phyloP scores from a whole-genome alignment of 1,284 basidiomycete genomes.

The Termitomyces sp. region DNA sequence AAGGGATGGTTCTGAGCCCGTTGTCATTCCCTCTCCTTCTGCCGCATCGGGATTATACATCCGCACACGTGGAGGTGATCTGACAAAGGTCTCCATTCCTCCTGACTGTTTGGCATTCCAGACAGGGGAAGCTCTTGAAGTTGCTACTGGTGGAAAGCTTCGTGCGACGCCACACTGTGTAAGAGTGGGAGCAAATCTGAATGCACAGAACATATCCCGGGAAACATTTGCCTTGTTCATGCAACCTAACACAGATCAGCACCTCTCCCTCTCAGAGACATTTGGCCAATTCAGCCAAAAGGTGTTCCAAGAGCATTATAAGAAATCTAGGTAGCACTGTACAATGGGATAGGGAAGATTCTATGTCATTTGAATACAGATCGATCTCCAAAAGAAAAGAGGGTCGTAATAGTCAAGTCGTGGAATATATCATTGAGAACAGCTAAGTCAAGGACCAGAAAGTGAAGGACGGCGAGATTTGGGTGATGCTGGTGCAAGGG shows the following conservation, averaged over 20 bases:
- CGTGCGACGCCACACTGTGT: conserved; percentile 92
- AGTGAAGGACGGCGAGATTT: conserved; percentile 37
- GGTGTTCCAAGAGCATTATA: conserved; percentile 79
- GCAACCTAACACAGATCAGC: conserved; percentile 82
- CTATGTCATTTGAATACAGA: conserved; percentile 16
- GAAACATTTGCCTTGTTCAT: conserved; percentile 90
- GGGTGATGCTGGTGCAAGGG: conserved; percentile 37
- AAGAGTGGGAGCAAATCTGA: conserved; percentile 49
- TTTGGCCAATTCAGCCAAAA: conserved; percentile 88
- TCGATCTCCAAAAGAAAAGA: conserved; percentile 1
- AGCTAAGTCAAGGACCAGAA: conserved; percentile 6
- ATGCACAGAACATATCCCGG: conserved; percentile 55
- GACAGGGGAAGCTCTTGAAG: conserved; percentile 87
- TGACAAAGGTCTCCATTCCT: conserved; percentile 83
- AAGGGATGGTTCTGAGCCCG: conserved; percentile 34
- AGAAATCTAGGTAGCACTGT: conserved; percentile 23
- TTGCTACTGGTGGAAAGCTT: conserved; percentile 73
- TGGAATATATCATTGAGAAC: neutral
- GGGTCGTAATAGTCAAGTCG: neutral
- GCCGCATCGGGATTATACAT: conserved; percentile 84
- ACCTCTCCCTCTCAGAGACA: conserved; percentile 63
- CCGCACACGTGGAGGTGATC: conserved; percentile 68
- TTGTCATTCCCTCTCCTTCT: conserved; percentile 61
- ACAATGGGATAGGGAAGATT: conserved; percentile 10
- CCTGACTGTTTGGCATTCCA: conserved; percentile 82